Evolutionary conservation across 1,139 yeast genomes (phyloP).

Genomic region (Yamadazyma spencermartinsiae): DNA sequence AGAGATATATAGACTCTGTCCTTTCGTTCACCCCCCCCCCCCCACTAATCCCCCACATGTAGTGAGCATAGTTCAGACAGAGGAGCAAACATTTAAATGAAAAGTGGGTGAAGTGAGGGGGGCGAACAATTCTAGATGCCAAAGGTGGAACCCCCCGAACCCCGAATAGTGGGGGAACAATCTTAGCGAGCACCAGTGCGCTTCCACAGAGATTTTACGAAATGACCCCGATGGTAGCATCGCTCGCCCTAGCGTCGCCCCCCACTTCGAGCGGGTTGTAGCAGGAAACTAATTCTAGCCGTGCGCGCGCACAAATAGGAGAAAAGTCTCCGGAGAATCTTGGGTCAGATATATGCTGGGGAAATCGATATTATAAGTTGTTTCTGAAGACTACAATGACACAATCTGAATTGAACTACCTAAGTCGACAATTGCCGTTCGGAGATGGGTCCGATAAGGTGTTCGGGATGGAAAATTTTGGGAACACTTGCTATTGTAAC

Average conservation of each 20-base stretch:
- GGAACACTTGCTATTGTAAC: conserved; percentile 93
- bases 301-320: conserved; percentile 1
- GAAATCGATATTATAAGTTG: too few relatives aligned
- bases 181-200: not conserved
- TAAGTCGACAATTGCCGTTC: conserved; percentile 28
- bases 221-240: too few relatives aligned
- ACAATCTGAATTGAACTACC: conserved; percentile 8
- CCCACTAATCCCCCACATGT: too few relatives aligned
- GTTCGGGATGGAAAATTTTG: conserved; percentile 94
- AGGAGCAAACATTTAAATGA: too few relatives aligned
- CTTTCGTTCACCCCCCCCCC: too few relatives aligned
- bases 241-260: not conserved
- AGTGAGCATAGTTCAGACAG: too few relatives aligned
- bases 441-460: conserved; percentile 74
- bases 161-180: not conserved
- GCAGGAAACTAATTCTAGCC: too few relatives aligned
- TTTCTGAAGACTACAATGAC: too few relatives aligned
- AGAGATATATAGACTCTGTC: too few relatives aligned
- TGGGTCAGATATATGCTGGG: not conserved
- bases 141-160: not conserved
- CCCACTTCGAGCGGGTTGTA: not conserved
- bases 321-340: too few relatives aligned
- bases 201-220: too few relatives aligned
- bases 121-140: not conserved
- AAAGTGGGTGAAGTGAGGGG: not conserved